Base-by-base conservation (phyloP, 2,329 filamentous ascomycete genomes). In the Didymella segeticola region DNA sequence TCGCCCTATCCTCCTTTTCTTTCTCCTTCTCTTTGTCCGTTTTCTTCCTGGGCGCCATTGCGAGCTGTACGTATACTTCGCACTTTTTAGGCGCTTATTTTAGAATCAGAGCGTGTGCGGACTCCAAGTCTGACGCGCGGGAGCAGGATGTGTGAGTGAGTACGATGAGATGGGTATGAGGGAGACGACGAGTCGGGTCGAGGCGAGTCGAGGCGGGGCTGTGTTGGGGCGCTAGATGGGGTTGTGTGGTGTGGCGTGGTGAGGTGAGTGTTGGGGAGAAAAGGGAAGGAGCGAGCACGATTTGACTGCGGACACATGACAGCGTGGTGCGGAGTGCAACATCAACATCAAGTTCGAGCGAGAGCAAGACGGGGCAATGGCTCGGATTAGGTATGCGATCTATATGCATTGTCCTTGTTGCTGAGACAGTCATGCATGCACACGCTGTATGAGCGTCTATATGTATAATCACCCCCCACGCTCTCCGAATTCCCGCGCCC, bases 401-500 rank as follows among this genome's bases (percentile, higher is more conserved):
- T 6, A 31, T n/a, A 14, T 36, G 4, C 27, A 17, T 9, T 12
- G 15, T 27, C 19, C n/a, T 15, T 8, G 8, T 31, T 7, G 12
- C 26, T 25, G 20, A 10, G 5, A 4, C 10, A 12, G 11, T 27
- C 12, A 26, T 25, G 4, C 34, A 4, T 10, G 19, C 29, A 29
- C 5, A 17, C 5, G 12, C 1, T 9, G 12, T 5, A 17, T 19
- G 12, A 15, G 5, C n/a, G 29, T 34, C 12, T n/a, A 14, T 25
- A 27, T 43, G 29, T 33, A 15, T n/a, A 10, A 17, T 66, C 52
- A 96, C 17, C 91, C 91, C 29, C 92, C 93, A 33, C 93, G 80
- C 76, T 99, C 95, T 38, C 95, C 95, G 80, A 95, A 99, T 72
- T 96, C 89, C 70, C 75, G 86, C 2, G 95, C 92, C 95, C 95